Evolutionary conservation across 805 yeast genomes (phyloP).

Genomic region (Ogataea trehaloabstinens): DNA sequence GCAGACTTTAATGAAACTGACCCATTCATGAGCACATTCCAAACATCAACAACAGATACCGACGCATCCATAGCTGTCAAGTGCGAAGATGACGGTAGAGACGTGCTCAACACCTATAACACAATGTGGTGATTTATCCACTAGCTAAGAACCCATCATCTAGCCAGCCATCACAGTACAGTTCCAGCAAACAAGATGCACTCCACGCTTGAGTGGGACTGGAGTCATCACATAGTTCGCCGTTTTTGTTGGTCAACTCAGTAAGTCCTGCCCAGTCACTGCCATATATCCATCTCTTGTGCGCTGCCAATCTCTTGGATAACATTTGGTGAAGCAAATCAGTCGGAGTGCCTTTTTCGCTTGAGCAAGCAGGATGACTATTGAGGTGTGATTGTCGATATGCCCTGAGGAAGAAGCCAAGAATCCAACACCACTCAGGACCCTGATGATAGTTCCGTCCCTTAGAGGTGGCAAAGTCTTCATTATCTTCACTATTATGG

Average conservation of each 20-base stretch:
- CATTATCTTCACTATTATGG: conserved; percentile 72
- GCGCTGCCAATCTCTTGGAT: conserved; percentile 59
- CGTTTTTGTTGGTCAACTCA: conserved; percentile 87
- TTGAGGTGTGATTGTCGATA: conserved; percentile 51
- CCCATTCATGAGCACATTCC: conserved; percentile 7
- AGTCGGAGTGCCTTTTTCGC: conserved; percentile 39
- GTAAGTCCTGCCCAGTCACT: conserved; percentile 93
- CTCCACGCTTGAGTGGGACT: conserved; percentile 99
- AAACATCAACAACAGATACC: not conserved
- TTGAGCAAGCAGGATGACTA: conserved; percentile 35
- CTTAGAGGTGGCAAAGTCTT: conserved; percentile 88
- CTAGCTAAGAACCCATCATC: conserved; percentile 16
- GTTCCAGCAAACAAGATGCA: conserved; percentile 77
- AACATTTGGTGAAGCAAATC: conserved; percentile 56
- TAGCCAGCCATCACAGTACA: conserved; percentile 63
- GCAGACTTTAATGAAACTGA: conserved; percentile 10
- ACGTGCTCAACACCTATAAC: not conserved
- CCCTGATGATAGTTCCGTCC: conserved; percentile 98
- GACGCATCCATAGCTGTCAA: conserved; percentile 2
- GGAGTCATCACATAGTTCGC: conserved; percentile 77
- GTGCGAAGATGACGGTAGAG: not conserved
- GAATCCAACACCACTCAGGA: conserved; percentile 97
- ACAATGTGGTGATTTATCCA: not conserved
- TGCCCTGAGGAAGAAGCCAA: conserved; percentile 86
- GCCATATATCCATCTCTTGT: conserved; percentile 65